Percentiles rank a stretch among this genome's conserved stretches.
phyloP scores from a whole-genome alignment of 2,329 filamentous ascomycete genomes.

The Calonectria leucothoes region DNA sequence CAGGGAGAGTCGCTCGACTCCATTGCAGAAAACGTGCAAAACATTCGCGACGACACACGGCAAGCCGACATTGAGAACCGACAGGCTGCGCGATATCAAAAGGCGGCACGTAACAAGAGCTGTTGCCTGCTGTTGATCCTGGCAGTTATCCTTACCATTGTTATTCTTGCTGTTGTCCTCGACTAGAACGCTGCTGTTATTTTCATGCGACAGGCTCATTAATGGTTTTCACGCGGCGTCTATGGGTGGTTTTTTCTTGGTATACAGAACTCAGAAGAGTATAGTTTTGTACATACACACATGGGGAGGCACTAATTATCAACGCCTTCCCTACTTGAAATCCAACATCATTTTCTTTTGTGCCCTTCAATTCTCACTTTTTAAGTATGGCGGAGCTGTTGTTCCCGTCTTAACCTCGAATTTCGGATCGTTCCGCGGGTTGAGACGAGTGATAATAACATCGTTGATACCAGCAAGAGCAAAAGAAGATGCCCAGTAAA shows the following conservation, averaged over 20 bases:
- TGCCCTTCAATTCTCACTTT: conserved; percentile 8
- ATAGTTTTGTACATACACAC: conserved; percentile 38
- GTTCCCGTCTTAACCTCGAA: conserved; percentile 26
- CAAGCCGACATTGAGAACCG: conserved; percentile 89
- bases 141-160: conserved; percentile 87
- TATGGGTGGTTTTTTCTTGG: conserved; percentile 39
- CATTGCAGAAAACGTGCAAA: conserved; percentile 89
- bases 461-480: conserved; percentile 49
- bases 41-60: conserved; percentile 81
- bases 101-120: conserved; percentile 92
- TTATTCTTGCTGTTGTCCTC: conserved; percentile 86
- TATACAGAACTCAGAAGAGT: conserved; percentile 35
- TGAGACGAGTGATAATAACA: conserved; percentile 39
- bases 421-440: conserved; percentile 30
- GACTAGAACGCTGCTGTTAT: conserved; percentile 59
- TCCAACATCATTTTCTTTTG: conserved; percentile 27
- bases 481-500: conserved; percentile 55
- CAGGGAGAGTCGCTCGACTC: conserved; percentile 91
- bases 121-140: conserved; percentile 92
- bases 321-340: conserved; percentile 14
- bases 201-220: conserved; percentile 26
- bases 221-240: conserved; percentile 34
- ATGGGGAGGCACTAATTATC: conserved; percentile 28
- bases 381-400: conserved; percentile 37
- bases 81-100: conserved; percentile 91